Evolutionary conservation across 306 rosid species (phyloP).

Genomic region (barrel medic (Medicago truncatula)): MtrunA17r5.0-ANR NC_053045.1:47605001-47605500

Average conservation of each 20-base stretch:
- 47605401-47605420: constrained; percentile 78
- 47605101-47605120: constrained; percentile 91
- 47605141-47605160: constrained; percentile 97
- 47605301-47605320: constrained; percentile 96
- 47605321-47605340: constrained; percentile 98
- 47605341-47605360: constrained; percentile 95
- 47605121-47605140: constrained; percentile 98
- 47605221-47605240: constrained; percentile 91
- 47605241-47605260: constrained; percentile 87
- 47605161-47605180: constrained; percentile 98
- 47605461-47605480: neutral
- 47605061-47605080: constrained; percentile 87
- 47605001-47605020: constrained; percentile 83
- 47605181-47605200: constrained; percentile 80
- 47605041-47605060: constrained; percentile 89
- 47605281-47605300: constrained; percentile 64
- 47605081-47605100: constrained; percentile 83
- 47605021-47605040: constrained; percentile 77
- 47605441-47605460: constrained; percentile 15
- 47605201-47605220: constrained; percentile 93
- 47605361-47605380: constrained; percentile 90
- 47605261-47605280: constrained; percentile 83
- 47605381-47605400: constrained; percentile 86
- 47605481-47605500: too few relatives aligned
- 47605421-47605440: constrained; percentile 44